Base-by-base conservation (phyloP, 805 yeast species). In the Priceomyces melissophilus region DNA sequence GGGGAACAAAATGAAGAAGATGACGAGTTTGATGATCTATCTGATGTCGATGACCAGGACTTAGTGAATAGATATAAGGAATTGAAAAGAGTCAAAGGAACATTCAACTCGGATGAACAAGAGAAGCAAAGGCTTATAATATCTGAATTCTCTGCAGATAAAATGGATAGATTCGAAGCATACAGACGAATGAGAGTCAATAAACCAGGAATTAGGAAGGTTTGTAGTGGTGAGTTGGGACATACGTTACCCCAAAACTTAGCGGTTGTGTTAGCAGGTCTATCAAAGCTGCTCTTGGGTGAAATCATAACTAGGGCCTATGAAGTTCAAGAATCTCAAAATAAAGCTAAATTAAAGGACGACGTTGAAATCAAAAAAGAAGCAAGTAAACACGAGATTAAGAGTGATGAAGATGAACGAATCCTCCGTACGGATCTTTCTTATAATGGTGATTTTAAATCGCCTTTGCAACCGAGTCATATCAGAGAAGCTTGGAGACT, bases 401-500 rank as follows among this genome's bases (percentile, higher is more conserved):
- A 17, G n/a, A 25, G 27, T 13, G 60, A 52, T 30, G 62, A 58
- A 30, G 45, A 42, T 17, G 45, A 45, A 15, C 25, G 25, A 20
- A 20, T 20, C 8, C 25, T 20, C 8, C 25, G 8, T 20, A 20
- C 25, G 8, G 25, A 20, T 20, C 50, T 65, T 28, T 43, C 44
- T 7, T 65, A 56, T 41, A 53, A 49, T n/a, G 75, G 74, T 43
- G 77, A 74, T 51, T 63, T 59, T 12, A 57, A 67, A 31, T 71
- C 71, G 36, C 96, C 96, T 1, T 59, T 90, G 34, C 69, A 79
- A 27, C 96, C 97, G 0, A 89, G 86, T 45, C 95, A 90, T 55
- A 73, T 90, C 23, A 65, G 95, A 38, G 96, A 88, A 52, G 96
- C 96, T 1, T 87, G 95, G 91, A 69, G 95, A 50, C 59, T 84